Base-by-base conservation (phyloP, 345 rosid species). In the Rhodamnia rubescens region DNA sequence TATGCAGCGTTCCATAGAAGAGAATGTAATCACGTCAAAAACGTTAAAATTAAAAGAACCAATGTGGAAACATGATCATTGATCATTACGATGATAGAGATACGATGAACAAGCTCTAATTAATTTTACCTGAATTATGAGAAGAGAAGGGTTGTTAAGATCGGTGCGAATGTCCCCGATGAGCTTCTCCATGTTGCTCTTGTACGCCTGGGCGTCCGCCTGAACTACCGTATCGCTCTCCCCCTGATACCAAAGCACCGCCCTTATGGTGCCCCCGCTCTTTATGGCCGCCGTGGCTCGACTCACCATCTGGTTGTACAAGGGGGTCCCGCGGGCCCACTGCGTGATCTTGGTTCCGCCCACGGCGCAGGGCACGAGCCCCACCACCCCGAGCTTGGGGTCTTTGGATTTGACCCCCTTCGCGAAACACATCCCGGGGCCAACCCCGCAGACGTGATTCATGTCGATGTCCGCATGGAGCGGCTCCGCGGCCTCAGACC, bases 361-460 rank as follows among this genome's bases (percentile, higher is more conserved):
- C 50, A 92, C 91, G 0, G 90, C 92, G 52, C 92, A 90, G 84
- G 94, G 92, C 81, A 92, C 93, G 83, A 91, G 81, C 11, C 92
- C 93, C 83, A 89, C 64, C 86, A 75, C 88, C 26, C 81, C 86
- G 21, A 24, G 74, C 8, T 53, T 81, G 20, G 78, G 55, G 59
- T 20, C 50, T 26, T 40, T 84, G 18, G 51, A 52, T 85, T 84
- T 84, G 57, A 89, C 59, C 21, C 78, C 82, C 32, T 88, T 92
- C 8, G 90, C 91, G 53, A 92, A 92, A 6, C 92, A 57, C 94
- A 91, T 91, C 55, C 90, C 93, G 4, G 91, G 93, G 22, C 92
- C 94, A 1, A 92, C 86, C 52, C 92, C 92, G 29, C 92, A 91
- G 11, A 81, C 78, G 29, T 88, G 89, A 15, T 47, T 74, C 0